A percentile compares a stretch with the other conserved stretches of the same genome.
These are phyloP conservation scores for Nothopassalora personata DNA, from an alignment of 2,329 filamentous ascomycete genomes.

Conservation along the genomic window DNA sequence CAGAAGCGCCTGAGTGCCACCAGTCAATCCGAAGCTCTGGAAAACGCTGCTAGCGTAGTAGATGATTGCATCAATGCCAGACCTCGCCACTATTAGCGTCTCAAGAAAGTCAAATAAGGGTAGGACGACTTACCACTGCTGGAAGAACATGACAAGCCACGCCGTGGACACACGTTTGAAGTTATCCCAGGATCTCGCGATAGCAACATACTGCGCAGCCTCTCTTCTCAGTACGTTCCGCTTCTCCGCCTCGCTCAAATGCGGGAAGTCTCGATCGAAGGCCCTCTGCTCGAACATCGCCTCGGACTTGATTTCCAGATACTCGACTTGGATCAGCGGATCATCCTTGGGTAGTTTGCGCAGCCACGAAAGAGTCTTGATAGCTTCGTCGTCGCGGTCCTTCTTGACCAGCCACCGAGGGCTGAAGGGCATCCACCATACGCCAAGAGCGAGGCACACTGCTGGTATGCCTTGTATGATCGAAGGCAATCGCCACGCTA, in stretches of 20 bases:
- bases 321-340: conserved; percentile 48
- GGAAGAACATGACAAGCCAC: conserved; percentile 54
- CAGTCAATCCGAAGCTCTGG: conserved; percentile 33
- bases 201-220: conserved; percentile 13
- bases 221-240: conserved; percentile 8
- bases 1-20: conserved; percentile 34
- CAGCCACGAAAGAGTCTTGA: conserved; percentile 25
- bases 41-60: conserved; percentile 40
- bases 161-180: conserved; percentile 41
- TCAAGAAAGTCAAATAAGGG: too few species aligned
- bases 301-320: conserved; percentile 49
- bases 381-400: conserved; percentile 28
- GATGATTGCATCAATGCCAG: conserved; percentile 41
- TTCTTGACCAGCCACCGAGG: conserved; percentile 31
- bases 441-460: conserved; percentile 26
- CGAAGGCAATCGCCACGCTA: conserved; percentile 46
- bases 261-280: conserved; percentile 20
- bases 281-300: conserved; percentile 45
- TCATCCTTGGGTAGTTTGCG: conserved; percentile 43
- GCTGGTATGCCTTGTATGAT: conserved; percentile 41
- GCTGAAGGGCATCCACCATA: conserved; percentile 31
- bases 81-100: too few species aligned
- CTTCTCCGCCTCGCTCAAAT: conserved; percentile 9
- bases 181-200: conserved; percentile 21
- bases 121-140: conserved; percentile 29